phyloP scores from a whole-genome alignment of 2,329 filamentous ascomycete genomes.

The Arthrobotrys iridis region DNA sequence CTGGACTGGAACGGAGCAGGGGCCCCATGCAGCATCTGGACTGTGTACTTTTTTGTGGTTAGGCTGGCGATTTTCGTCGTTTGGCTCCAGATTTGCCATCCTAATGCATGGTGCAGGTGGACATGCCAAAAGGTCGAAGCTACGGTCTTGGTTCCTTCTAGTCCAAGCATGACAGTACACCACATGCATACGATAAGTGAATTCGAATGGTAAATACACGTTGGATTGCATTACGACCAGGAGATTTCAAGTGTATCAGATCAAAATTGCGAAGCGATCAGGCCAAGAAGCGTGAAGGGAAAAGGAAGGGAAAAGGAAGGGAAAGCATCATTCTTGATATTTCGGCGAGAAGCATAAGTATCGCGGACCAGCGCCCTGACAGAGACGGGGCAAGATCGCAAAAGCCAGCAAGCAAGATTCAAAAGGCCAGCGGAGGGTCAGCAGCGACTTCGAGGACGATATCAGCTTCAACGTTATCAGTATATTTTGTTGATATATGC shows the following conservation, averaged over 20 bases:
- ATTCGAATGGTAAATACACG: background rate
- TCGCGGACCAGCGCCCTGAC: conserved; percentile 7
- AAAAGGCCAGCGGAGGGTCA: conserved; percentile 9
- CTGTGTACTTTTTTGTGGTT: conserved; percentile 50
- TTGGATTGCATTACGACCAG: conserved; percentile 26
- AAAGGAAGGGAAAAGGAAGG: background rate
- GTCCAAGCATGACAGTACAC: conserved; percentile 32
- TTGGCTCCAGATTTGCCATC: conserved; percentile 8
- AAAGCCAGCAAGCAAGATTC: conserved; percentile 17
- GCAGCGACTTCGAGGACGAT: conserved; percentile 15
- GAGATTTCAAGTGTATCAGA: conserved; percentile 40
- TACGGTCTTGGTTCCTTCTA: conserved; percentile 43
- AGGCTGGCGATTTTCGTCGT: conserved; percentile 44
- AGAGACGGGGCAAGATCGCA: conserved; percentile 11
- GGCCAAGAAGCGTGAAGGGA: background rate
- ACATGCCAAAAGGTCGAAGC: conserved; percentile 12
- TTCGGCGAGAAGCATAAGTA: conserved; percentile 38
- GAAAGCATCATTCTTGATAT: conserved; percentile 8
- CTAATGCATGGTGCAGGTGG: conserved; percentile 32
- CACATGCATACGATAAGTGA: conserved; percentile 28
- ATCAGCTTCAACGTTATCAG: background rate
- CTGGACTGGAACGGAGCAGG: conserved; percentile 36
- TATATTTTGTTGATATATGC: too few relatives aligned
- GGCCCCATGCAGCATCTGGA: conserved; percentile 34
- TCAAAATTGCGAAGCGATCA: conserved; percentile 40